Conservation (phyloP, 2,329 filamentous ascomycete species). For the Mycosphaerella sp. region DNA sequence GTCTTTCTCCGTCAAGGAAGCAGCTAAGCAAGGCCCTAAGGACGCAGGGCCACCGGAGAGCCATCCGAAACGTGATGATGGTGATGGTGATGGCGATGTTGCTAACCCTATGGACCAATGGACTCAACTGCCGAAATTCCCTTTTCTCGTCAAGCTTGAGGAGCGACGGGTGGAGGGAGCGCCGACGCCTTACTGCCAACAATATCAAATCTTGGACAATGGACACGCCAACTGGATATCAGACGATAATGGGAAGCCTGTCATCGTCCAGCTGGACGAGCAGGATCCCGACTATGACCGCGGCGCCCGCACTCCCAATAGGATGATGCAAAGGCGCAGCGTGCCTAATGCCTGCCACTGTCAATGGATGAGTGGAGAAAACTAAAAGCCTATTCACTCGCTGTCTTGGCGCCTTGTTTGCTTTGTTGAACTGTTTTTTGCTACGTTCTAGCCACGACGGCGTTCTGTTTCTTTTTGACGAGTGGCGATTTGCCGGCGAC, state of each 20-base stretch:
- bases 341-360: conserved; percentile 32
- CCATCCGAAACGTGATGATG: conserved; percentile 1
- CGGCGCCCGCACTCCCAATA: conserved; percentile 15
- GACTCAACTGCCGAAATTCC: conserved; percentile 28
- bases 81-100: not conserved
- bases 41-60: not conserved
- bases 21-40: conserved; percentile 1
- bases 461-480: conserved; percentile 3
- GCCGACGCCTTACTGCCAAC: conserved; percentile 55
- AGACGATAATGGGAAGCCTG: conserved; percentile 32
- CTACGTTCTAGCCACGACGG: conserved; percentile 2
- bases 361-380: conserved; percentile 32
- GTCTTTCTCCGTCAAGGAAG: conserved; percentile 1
- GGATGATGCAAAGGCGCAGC: conserved; percentile 15
- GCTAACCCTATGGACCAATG: not conserved
- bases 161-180: conserved; percentile 48
- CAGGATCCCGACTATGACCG: conserved; percentile 32
- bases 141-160: conserved; percentile 59
- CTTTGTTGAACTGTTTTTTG: not conserved
- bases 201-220: conserved; percentile 54
- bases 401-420: not conserved
- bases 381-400: not conserved
- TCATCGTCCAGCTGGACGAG: conserved; percentile 39
- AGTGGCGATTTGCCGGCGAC: conserved; percentile 7
- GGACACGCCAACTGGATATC: conserved; percentile 38